These are phyloP conservation scores for Annulohypoxylon nitens DNA, from an alignment of 495 filamentous ascomycete genomes.

Conservation along the genomic window DNA sequence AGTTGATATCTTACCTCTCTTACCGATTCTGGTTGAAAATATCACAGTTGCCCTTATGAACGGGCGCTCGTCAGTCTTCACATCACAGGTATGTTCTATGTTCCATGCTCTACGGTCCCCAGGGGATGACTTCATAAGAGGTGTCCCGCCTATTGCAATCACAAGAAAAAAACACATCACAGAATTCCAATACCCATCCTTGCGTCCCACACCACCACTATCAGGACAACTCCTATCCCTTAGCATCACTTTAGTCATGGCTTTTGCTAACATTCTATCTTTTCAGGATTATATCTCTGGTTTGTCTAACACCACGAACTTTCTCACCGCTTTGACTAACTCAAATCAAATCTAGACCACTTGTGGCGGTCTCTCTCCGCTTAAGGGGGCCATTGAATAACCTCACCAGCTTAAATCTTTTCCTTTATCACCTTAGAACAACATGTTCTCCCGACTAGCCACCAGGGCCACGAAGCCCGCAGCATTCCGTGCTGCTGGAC, in stretches of 20 bases:
- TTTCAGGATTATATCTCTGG: conserved; percentile 94
- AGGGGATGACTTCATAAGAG: conserved; percentile 35
- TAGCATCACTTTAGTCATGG: conserved; percentile 31
- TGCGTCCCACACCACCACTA: conserved; percentile 13
- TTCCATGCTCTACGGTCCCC: conserved; percentile 28
- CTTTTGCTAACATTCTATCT: conserved; percentile 53
- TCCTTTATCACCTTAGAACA: conserved; percentile 51
- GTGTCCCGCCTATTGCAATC: conserved; percentile 28
- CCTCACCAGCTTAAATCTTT: conserved; percentile 41
- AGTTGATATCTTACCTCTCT: conserved; percentile 8
- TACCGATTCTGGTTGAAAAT: conserved; percentile 45
- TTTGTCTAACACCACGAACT: conserved; percentile 58
- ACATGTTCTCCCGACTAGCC: conserved; percentile 79
- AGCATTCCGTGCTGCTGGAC: conserved; percentile 55
- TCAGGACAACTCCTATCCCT: conserved; percentile 12
- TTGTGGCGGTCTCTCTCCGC: conserved; percentile 88
- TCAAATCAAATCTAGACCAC: conserved; percentile 74
- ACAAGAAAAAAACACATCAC: conserved; percentile 18
- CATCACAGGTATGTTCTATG: conserved; percentile 83
- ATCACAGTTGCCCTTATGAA: conserved; percentile 82
- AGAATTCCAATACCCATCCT: conserved; percentile 16
- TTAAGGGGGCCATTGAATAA: conserved; percentile 55
- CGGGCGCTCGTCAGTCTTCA: conserved; percentile 92
- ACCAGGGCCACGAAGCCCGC: conserved; percentile 64
- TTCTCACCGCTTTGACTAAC: conserved; percentile 61